Conservation (phyloP, 306 rosid species). For the Prunus mongolica region DNA sequence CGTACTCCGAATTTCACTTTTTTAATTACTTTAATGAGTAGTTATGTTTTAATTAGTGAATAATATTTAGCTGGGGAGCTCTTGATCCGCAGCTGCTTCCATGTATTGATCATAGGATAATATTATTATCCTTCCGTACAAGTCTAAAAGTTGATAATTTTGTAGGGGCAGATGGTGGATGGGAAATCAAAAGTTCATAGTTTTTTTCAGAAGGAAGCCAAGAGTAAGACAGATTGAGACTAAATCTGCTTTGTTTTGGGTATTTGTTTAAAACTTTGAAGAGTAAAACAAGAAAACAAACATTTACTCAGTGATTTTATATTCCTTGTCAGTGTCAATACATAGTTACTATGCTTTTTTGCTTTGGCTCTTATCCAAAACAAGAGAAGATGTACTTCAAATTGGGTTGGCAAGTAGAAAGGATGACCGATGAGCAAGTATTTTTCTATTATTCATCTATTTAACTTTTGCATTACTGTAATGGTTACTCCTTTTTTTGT, state of each 20-base stretch:
- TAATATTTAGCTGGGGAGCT: neutral
- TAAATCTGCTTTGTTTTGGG: neutral
- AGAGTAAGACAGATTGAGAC: neutral
- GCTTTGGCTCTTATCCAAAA: neutral
- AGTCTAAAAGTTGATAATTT: neutral
- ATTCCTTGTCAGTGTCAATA: neutral
- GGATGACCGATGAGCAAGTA: too few species aligned
- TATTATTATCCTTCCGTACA: neutral
- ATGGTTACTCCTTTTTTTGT: too few species aligned
- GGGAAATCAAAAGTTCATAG: neutral
- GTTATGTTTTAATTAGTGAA: too few species aligned
- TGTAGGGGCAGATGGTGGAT: neutral
- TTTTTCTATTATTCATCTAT: too few species aligned
- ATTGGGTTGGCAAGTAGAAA: too few species aligned
- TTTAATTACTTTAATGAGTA: too few species aligned
- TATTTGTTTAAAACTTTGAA: neutral
- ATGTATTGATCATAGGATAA: neutral
- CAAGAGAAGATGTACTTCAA: too few species aligned
- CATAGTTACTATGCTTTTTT: neutral
- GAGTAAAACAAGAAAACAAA: neutral
- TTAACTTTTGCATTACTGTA: too few species aligned
- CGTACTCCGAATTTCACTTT: accelerated
- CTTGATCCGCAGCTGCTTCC: neutral
- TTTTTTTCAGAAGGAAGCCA: neutral
- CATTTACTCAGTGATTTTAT: neutral